Percentiles rank a stretch among this genome's conserved stretches.
Conservation (phyloP, 352 stramenopile genomes). For the Thalassiosira ordinaria region DNA sequence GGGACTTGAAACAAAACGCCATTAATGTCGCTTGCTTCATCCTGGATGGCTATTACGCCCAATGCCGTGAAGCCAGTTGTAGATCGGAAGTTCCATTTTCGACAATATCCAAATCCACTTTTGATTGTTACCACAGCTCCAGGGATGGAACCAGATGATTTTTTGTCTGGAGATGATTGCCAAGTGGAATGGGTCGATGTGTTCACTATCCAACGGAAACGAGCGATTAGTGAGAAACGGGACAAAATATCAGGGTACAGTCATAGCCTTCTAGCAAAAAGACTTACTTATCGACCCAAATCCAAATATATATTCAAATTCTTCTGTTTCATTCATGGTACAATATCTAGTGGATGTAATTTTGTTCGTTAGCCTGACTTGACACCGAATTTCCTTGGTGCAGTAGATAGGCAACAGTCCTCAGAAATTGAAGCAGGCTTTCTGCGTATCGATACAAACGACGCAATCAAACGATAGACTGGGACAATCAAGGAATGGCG, state of each 20-base stretch:
- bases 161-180: constrained; percentile 34
- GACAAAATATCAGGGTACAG: constrained; percentile 9
- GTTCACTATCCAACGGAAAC: constrained; percentile 55
- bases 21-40: constrained; percentile 52
- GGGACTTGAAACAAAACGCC: constrained; percentile 70
- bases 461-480: too few species aligned
- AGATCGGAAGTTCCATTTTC: constrained; percentile 75
- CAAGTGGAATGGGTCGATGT: constrained; percentile 69
- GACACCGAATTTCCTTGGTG: too few species aligned
- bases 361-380: too few species aligned
- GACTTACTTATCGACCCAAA: constrained; percentile 73
- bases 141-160: background rate
- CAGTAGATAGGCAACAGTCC: too few species aligned
- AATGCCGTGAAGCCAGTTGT: constrained; percentile 73
- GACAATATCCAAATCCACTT: constrained; percentile 63
- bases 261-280: too few species aligned
- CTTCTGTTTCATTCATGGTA: background rate
- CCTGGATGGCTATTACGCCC: constrained; percentile 36
- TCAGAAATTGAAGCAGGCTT: too few species aligned
- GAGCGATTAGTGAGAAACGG: background rate
- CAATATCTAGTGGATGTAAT: too few species aligned
- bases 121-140: constrained; percentile 52
- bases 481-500: too few species aligned
- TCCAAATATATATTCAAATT: constrained; percentile 72
- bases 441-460: too few species aligned